Base-by-base conservation (phyloP, 345 rosid genomes). In the Eucalyptus curtisii region DNA sequence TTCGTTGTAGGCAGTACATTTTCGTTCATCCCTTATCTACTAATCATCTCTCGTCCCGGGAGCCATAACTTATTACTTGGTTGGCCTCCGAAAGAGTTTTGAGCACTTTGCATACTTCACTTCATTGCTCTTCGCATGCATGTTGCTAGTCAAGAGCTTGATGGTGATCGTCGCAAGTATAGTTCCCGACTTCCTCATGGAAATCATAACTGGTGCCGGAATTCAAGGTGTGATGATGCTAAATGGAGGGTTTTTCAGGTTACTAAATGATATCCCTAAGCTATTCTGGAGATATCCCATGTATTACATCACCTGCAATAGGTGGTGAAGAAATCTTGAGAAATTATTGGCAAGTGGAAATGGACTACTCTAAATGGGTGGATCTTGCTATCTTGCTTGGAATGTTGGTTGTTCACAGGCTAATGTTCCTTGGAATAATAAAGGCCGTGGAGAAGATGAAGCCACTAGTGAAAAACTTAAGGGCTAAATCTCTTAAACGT, bases 1-100 rank as follows among this genome's bases (percentile, higher is more conserved):
- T 93, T 92, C 49, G 92, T 94, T 19, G 9, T 94, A 6, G 94
- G 94, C 6, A 94, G 92, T 89, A 91, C 94, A 19, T 13, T 94
- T 37, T 94, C 95, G 15, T 91, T 94, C 22, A 44, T 93, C 7
- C 80, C 42, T 17, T 68, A 68, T 31, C 7, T 68, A 68, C 42
- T 17, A 4, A 31, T 66, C 79, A 16, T 68, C 42, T 68, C 44
- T 33, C 42, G 10, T 68, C 80, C 80, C 80, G 3, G 80, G 80
- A 31, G 80, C 80, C 80, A 68, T 68, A 31, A 2, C 80, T 68
- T 68, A 33, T 68, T 68, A 68, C 13, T 8, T 33, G 44, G 80
- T 33, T 68, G 80, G 80, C 44, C 80, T 68, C 22, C 44, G 10
- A 68, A 92, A 71, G 84, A 53, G 87, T 44, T 31, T 89, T 19